These are phyloP conservation scores for Crithidia fasciculata DNA, from an alignment of 208 protist genomes.

Conservation along the genomic window DNA sequence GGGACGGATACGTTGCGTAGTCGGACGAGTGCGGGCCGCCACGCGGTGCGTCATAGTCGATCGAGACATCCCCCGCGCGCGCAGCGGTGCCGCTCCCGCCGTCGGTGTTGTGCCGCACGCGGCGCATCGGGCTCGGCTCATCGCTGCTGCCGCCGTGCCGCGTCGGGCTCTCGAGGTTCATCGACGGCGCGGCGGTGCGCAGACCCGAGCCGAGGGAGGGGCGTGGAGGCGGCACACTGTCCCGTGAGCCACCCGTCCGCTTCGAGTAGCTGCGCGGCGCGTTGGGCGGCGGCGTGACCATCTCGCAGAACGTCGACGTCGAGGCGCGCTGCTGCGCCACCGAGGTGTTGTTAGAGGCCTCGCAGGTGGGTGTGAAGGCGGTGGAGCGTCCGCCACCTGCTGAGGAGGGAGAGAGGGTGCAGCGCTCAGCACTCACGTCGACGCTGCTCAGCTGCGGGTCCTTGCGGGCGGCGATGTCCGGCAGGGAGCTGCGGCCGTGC, in stretches of 20 bases:
- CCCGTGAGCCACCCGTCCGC: slow-evolving; percentile 6
- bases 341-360: neutral
- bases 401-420: slow-evolving; percentile 8
- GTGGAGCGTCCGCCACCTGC: slow-evolving; percentile 3
- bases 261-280: slow-evolving; percentile 16
- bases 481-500: slow-evolving; percentile 11
- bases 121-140: neutral
- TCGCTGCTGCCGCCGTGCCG: neutral
- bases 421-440: slow-evolving; percentile 10
- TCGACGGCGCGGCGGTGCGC: neutral
- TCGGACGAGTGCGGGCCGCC: neutral
- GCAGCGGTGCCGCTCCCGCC: neutral
- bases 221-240: slow-evolving; percentile 7
- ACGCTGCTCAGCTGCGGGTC: neutral
- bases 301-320: neutral
- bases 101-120: neutral
- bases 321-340: neutral
- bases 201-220: slow-evolving; percentile 1
- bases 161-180: slow-evolving; percentile 1
- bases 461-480: slow-evolving; percentile 1
- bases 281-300: slow-evolving; percentile 4
- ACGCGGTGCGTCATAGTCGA: slow-evolving; percentile 1
- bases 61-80: neutral
- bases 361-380: slow-evolving; percentile 14
- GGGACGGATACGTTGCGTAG: neutral